Conservation (phyloP, 768 basidiomycete genomes). For the Amanita rubescens region DNA sequence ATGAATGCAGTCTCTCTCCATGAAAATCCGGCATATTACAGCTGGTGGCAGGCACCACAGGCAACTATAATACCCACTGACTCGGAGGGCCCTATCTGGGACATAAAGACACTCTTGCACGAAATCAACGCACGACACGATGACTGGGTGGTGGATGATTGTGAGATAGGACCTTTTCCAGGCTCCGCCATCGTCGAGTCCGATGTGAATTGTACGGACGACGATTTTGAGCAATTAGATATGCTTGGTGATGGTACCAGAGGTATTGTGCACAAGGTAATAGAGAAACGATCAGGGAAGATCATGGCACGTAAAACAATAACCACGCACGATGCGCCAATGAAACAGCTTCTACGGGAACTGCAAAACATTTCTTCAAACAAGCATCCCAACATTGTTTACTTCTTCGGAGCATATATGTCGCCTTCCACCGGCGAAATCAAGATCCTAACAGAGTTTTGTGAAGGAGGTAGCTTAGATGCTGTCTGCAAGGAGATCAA, state of each 20-base stretch:
- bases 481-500: slow-evolving; percentile 80
- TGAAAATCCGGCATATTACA: slow-evolving; percentile 5
- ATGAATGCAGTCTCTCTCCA: background rate
- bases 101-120: background rate
- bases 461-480: slow-evolving; percentile 88
- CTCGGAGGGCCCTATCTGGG: slow-evolving; percentile 7
- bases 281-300: slow-evolving; percentile 67
- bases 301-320: slow-evolving; percentile 95
- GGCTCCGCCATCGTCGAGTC: background rate
- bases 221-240: slow-evolving; percentile 63
- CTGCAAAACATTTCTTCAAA: slow-evolving; percentile 84
- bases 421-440: slow-evolving; percentile 84
- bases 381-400: slow-evolving; percentile 79
- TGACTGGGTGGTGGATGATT: background rate
- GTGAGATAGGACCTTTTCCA: background rate
- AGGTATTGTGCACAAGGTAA: slow-evolving; percentile 92
- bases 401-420: slow-evolving; percentile 90
- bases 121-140: background rate
- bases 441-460: slow-evolving; percentile 89
- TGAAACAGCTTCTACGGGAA: slow-evolving; percentile 90
- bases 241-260: slow-evolving; percentile 93
- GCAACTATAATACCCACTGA: slow-evolving; percentile 4
- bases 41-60: background rate
- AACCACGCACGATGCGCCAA: slow-evolving; percentile 82
- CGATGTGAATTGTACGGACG: slow-evolving; percentile 48